Percentiles rank a stretch among this genome's conserved stretches.
phyloP scores from a whole-genome alignment of 768 basidiomycete species.

The Suillus decipiens region DNA sequence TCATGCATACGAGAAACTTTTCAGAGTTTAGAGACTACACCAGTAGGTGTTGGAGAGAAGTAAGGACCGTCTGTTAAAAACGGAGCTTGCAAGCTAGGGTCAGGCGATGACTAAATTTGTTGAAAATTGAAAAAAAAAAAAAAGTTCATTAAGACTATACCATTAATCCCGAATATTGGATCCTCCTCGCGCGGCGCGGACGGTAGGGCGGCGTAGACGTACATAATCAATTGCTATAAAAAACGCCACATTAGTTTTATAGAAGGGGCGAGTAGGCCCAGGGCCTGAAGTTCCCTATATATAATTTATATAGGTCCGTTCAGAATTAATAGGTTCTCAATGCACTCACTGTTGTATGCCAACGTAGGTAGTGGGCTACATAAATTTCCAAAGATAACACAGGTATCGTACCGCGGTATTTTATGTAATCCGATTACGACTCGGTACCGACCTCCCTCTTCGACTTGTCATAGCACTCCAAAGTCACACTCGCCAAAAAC shows the following conservation, averaged over 20 bases:
- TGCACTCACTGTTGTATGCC: too few species aligned
- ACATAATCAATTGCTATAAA: too few species aligned
- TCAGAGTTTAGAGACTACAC: neutral
- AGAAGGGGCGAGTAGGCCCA: too few species aligned
- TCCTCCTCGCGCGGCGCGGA: neutral
- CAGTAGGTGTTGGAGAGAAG: neutral
- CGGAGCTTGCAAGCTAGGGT: neutral
- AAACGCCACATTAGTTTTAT: too few species aligned
- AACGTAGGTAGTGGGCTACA: too few species aligned
- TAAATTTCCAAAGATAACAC: too few species aligned
- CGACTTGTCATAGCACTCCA: conserved; percentile 84
- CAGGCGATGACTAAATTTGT: neutral
- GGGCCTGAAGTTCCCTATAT: too few species aligned
- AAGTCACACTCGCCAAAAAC: conserved; percentile 84
- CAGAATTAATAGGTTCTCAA: too few species aligned
- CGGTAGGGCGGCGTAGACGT: too few species aligned
- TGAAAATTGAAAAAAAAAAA: neutral
- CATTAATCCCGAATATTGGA: conserved; percentile 2
- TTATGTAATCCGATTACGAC: neutral
- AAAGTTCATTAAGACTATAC: neutral
- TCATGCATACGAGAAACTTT: neutral
- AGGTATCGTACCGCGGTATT: too few species aligned
- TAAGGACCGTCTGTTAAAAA: neutral
- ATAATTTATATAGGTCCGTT: too few species aligned
- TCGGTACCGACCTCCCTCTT: conserved; percentile 39